Conservation (phyloP, 805 yeast genomes). For the Komagataella pastoris region DNA sequence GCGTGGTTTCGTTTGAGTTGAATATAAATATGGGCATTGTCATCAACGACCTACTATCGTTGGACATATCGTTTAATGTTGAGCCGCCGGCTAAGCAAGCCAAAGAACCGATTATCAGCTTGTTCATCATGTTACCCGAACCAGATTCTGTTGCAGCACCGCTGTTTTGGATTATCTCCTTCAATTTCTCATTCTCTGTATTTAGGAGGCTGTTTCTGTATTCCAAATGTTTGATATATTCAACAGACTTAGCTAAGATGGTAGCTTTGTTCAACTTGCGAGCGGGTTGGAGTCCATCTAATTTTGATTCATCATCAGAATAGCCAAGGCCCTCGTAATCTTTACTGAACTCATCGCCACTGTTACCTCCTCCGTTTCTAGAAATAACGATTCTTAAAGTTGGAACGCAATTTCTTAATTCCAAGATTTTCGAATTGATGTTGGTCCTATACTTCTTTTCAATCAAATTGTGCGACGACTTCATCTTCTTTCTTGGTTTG, state of each 20-base stretch:
- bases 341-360: conserved; percentile 27
- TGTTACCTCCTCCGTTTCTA: conserved; percentile 19
- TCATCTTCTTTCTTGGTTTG: conserved; percentile 34
- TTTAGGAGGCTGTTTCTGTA: conserved; percentile 36
- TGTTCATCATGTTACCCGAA: conserved; percentile 21
- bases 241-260: conserved; percentile 62
- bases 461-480: conserved; percentile 55
- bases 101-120: conserved; percentile 48
- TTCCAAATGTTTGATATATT: conserved; percentile 65
- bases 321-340: conserved; percentile 39
- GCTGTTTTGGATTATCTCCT: conserved; percentile 8
- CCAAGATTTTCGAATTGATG: conserved; percentile 53
- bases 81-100: conserved; percentile 54
- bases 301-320: conserved; percentile 36
- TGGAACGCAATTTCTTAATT: conserved; percentile 55
- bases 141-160: conserved; percentile 5
- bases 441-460: conserved; percentile 63
- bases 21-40: conserved; percentile 16
- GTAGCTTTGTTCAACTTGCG: conserved; percentile 68
- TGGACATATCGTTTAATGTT: conserved; percentile 31
- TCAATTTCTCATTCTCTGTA: conserved; percentile 31
- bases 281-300: conserved; percentile 71
- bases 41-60: conserved; percentile 13
- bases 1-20: conserved; percentile 8
- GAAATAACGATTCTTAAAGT: conserved; percentile 34